These are phyloP conservation scores for Paraconiothyrium brasiliense DNA, from an alignment of 2,329 filamentous ascomycete species.

Conservation along the genomic window DNA sequence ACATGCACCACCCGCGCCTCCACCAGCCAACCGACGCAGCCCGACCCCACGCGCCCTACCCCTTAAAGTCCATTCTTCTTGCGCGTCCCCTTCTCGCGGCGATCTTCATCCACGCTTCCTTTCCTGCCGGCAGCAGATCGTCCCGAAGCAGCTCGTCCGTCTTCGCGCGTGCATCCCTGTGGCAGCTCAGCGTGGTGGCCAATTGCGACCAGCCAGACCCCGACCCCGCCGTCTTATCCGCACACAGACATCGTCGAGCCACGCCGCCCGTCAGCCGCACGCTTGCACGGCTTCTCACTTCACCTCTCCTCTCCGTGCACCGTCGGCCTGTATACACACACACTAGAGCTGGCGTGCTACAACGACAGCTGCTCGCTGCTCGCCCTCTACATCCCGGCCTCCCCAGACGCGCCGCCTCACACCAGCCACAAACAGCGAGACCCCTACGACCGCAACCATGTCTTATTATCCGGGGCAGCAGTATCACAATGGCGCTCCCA, in stretches of 20 bases:
- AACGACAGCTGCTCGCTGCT: background rate
- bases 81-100: conserved; percentile 2
- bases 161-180: conserved; percentile 17
- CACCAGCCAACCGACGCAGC: conserved; percentile 2
- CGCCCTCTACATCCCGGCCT: conserved; percentile 10
- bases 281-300: conserved; percentile 11
- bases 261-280: conserved; percentile 35
- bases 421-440: conserved; percentile 11
- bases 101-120: conserved; percentile 25
- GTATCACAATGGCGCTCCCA: conserved; percentile 49
- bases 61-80: conserved; percentile 12
- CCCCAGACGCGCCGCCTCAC: conserved; percentile 8
- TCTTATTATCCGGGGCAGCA: conserved; percentile 55
- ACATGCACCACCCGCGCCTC: conserved; percentile 5
- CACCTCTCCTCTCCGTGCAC: conserved; percentile 1
- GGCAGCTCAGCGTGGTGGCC: conserved; percentile 27
- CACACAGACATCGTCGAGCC: conserved; percentile 14
- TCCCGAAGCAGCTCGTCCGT: background rate
- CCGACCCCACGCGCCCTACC: conserved; percentile 12
- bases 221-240: conserved; percentile 27
- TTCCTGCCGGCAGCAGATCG: conserved; percentile 15
- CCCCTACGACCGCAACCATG: conserved; percentile 37
- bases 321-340: background rate
- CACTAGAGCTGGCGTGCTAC: background rate
- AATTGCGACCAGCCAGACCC: conserved; percentile 13